A percentile compares a stretch with the other conserved stretches of the same genome.
Evolutionary conservation across 768 basidiomycete species (phyloP).

Genomic region (Lentinula sp.): DNA sequence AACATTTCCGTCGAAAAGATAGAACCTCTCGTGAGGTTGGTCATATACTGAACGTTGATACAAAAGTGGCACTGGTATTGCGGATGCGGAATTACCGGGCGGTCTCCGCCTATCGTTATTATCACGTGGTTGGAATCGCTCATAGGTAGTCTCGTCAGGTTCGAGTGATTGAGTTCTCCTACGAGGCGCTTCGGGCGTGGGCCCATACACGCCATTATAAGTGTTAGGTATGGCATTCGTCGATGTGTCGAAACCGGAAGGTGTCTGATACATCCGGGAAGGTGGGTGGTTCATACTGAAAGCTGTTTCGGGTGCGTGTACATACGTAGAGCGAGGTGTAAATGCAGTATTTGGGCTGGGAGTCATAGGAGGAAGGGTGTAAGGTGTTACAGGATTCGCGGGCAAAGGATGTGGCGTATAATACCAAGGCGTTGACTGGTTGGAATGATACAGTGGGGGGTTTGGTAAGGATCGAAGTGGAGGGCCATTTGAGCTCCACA

Average conservation of each 20-base stretch:
- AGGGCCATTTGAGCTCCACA: neutral
- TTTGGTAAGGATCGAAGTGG: neutral
- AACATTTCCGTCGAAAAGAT: neutral
- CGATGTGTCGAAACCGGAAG: neutral
- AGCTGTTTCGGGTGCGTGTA: neutral
- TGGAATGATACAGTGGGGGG: too few species aligned
- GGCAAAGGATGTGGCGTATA: neutral
- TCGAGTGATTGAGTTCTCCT: neutral
- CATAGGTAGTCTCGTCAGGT: neutral
- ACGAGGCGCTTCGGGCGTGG: neutral
- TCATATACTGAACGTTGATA: neutral
- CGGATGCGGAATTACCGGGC: neutral
- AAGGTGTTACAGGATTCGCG: neutral
- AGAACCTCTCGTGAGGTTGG: neutral
- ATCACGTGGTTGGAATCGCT: neutral
- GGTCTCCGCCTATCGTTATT: neutral
- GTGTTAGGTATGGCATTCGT: neutral
- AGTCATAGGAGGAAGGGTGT: neutral
- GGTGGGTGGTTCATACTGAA: neutral
- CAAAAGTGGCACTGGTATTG: neutral
- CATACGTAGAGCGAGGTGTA: neutral
- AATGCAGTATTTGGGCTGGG: neutral
- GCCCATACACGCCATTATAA: neutral
- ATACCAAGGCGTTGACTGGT: neutral
- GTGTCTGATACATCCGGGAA: neutral